Evolutionary conservation across 208 protist species (phyloP).

Genomic region (Acanthamoeba culbertsoni): DNA sequence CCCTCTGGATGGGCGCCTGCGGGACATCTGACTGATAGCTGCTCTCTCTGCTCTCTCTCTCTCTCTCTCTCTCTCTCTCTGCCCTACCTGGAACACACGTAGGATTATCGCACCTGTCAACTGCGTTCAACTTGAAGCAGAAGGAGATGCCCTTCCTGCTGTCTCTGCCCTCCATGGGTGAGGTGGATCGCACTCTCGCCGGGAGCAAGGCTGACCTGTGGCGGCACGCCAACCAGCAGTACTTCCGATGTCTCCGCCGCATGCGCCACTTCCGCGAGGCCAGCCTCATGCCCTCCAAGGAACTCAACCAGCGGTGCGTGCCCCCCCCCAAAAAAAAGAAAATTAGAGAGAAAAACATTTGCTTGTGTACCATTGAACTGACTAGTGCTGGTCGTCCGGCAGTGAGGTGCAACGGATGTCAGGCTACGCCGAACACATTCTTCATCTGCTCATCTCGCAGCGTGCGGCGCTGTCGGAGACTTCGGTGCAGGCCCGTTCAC

Average conservation of each 20-base stretch:
- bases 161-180: conserved; percentile 38
- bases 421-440: conserved; percentile 45
- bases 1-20: not conserved
- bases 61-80: not conserved
- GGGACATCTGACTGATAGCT: not conserved
- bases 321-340: not conserved
- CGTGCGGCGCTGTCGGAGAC: not conserved
- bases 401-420: conserved; percentile 48
- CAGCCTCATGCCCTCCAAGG: conserved; percentile 39
- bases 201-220: not conserved
- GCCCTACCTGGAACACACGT: not conserved
- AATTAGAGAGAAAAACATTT: not conserved
- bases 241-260: conserved; percentile 17
- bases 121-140: not conserved
- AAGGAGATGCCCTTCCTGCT: conserved; percentile 39
- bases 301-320: conserved; percentile 31
- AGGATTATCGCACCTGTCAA: conserved; percentile 45
- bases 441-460: conserved; percentile 23
- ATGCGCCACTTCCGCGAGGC: conserved; percentile 32
- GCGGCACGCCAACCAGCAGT: conserved; percentile 24
- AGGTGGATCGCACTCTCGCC: not conserved
- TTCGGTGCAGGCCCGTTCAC: not conserved
- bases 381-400: too few relatives aligned
- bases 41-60: not conserved
- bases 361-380: not conserved